These are phyloP conservation scores for Patellifolia procumbens DNA, from an alignment of 179 eudicot genomes.

Conservation along the genomic window DNA sequence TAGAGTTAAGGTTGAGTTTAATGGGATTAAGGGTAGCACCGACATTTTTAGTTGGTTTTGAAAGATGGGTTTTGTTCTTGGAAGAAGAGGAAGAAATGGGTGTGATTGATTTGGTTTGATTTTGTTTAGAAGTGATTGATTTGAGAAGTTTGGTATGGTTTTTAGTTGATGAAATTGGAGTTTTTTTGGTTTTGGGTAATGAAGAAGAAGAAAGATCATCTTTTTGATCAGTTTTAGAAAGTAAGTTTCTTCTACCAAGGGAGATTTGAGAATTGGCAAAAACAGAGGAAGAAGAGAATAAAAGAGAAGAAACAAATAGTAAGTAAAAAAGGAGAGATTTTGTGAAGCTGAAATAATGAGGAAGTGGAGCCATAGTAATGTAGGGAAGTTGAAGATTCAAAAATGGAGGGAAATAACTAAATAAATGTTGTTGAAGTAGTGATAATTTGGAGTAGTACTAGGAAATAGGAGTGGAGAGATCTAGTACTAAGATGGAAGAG, in stretches of 20 bases:
- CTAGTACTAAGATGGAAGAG: not conserved
- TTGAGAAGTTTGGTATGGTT: constrained; percentile 31
- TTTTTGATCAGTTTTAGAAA: constrained; percentile 4
- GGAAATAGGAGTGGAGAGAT: not conserved
- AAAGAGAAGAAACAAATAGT: constrained; percentile 22
- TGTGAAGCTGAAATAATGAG: constrained; percentile 30
- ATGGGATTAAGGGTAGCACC: constrained; percentile 21
- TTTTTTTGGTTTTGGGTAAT: too few relatives aligned
- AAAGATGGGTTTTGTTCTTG: constrained; percentile 50
- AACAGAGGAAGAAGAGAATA: constrained; percentile 14
- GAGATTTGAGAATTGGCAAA: constrained; percentile 9
- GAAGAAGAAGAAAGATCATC: constrained; percentile 12
- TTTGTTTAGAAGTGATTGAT: constrained; percentile 22
- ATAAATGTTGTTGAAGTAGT: not conserved
- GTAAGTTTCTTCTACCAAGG: constrained; percentile 32
- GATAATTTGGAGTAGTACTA: not conserved
- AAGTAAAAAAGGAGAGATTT: constrained; percentile 34
- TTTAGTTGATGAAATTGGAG: not conserved
- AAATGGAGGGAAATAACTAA: constrained; percentile 3
- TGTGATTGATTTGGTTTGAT: constrained; percentile 28
- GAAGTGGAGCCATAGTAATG: constrained; percentile 56
- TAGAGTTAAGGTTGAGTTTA: constrained; percentile 45
- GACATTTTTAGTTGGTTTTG: constrained; percentile 25
- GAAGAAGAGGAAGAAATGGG: constrained; percentile 23
- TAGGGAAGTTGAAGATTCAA: too few relatives aligned